These are phyloP conservation scores for Penicillium sp. DNA, from an alignment of 2,329 filamentous ascomycete genomes.

Conservation along the genomic window DNA sequence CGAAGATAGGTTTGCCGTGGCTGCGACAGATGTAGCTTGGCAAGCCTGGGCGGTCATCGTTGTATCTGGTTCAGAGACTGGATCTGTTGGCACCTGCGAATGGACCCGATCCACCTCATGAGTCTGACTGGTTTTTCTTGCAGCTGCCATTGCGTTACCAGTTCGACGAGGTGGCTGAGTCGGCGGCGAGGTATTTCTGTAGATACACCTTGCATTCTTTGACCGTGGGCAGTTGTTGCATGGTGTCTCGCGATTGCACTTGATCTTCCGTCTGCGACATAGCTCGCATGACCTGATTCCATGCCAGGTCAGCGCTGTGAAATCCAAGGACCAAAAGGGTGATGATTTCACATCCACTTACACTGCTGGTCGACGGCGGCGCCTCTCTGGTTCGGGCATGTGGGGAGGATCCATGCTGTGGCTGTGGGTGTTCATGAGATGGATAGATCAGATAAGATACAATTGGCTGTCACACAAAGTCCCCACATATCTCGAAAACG, in stretches of 20 bases:
- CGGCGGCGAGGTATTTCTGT: conserved; percentile 15
- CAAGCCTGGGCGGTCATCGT: conserved; percentile 2
- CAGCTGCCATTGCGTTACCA: neutral
- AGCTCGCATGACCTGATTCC: conserved; percentile 60
- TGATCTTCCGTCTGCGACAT: conserved; percentile 65
- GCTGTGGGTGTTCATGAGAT: no score
- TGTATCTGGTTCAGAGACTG: neutral
- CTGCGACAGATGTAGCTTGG: conserved; percentile 10
- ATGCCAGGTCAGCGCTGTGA: no score
- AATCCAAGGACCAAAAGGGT: no score
- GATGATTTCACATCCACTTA: no score
- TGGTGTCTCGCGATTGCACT: conserved; percentile 63
- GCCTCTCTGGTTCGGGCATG: conserved; percentile 36
- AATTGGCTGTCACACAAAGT: no score
- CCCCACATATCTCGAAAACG: no score
- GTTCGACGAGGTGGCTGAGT: neutral
- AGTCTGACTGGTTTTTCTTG: neutral
- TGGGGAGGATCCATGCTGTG: neutral
- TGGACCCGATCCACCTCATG: neutral
- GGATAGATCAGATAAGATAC: neutral
- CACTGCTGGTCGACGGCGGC: conserved; percentile 51
- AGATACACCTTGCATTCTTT: conserved; percentile 29
- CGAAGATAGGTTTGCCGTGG: conserved; percentile 26
- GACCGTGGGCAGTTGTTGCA: conserved; percentile 63
- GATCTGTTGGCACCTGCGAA: neutral